A percentile compares a stretch with the other conserved stretches of the same genome.
These are phyloP conservation scores for Malus hybrid DNA, from an alignment of 331 rosid genomes.

Conservation along the genomic window DNA sequence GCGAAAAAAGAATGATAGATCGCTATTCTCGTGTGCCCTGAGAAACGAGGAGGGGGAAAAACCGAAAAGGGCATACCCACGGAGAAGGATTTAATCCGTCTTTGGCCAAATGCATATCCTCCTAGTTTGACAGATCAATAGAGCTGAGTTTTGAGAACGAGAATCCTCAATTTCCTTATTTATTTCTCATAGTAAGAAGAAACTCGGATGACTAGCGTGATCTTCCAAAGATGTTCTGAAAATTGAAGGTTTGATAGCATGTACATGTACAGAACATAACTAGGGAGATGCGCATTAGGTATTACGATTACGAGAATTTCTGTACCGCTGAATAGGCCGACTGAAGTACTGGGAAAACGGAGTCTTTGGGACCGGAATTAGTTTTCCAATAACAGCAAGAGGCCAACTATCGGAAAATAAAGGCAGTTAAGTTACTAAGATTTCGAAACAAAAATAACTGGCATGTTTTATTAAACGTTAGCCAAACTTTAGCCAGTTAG, in stretches of 20 bases:
- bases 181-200: not conserved
- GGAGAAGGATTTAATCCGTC: not conserved
- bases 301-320: constrained; percentile 15
- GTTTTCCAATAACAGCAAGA: constrained; percentile 64
- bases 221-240: not conserved
- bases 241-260: not conserved
- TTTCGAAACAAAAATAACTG: not conserved
- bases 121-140: not conserved
- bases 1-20: not conserved
- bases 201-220: not conserved
- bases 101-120: not conserved
- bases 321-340: constrained; percentile 22
- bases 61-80: not conserved
- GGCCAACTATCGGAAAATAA: constrained; percentile 66
- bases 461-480: not conserved
- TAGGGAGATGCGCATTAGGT: not conserved
- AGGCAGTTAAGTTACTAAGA: not conserved
- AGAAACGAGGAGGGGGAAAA: not conserved
- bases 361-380: constrained; percentile 73
- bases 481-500: not conserved
- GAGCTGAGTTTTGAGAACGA: not conserved
- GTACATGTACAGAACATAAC: not conserved
- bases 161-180: not conserved
- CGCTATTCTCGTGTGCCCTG: not conserved
- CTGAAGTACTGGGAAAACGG: constrained; percentile 35